These are phyloP conservation scores for Trichoderma atroviride DNA, from an alignment of 2,329 filamentous ascomycete species.

Conservation along the genomic window DNA sequence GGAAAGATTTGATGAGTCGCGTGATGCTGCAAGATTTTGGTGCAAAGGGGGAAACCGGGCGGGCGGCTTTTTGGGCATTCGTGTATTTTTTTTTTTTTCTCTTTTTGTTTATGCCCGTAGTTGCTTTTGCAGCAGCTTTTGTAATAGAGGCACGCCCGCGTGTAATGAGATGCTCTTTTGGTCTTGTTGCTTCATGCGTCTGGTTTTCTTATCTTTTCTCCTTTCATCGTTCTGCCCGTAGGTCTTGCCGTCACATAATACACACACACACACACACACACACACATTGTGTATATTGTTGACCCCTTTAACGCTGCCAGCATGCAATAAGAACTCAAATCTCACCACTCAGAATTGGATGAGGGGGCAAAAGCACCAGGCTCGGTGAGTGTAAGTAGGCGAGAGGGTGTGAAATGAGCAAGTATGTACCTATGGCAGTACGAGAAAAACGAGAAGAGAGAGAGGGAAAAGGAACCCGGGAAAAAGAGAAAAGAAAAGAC, in stretches of 20 bases:
- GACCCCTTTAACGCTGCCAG: background rate
- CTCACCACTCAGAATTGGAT: background rate
- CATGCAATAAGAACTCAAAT: background rate
- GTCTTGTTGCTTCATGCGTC: background rate
- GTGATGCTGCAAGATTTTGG: slow-evolving; percentile 22
- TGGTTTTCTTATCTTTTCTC: background rate
- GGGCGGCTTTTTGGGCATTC: slow-evolving; percentile 4
- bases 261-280: background rate
- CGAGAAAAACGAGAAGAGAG: background rate
- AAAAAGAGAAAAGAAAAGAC: background rate
- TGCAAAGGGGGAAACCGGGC: slow-evolving; percentile 3
- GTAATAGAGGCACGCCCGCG: slow-evolving; percentile 3
- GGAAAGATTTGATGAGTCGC: slow-evolving; percentile 18
- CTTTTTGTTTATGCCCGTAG: background rate
- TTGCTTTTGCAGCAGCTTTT: background rate
- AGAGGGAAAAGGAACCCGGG: background rate
- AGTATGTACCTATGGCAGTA: background rate
- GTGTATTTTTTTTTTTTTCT: background rate
- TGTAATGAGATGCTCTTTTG: background rate
- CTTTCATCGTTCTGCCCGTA: background rate
- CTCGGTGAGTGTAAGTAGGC: slow-evolving; percentile 8
- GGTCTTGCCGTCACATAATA: background rate
- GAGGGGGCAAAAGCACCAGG: background rate
- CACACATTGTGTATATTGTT: background rate
- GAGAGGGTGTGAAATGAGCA: background rate